Evolutionary conservation across 768 basidiomycete genomes (phyloP).

Genomic region (Mycena rosella): DNA sequence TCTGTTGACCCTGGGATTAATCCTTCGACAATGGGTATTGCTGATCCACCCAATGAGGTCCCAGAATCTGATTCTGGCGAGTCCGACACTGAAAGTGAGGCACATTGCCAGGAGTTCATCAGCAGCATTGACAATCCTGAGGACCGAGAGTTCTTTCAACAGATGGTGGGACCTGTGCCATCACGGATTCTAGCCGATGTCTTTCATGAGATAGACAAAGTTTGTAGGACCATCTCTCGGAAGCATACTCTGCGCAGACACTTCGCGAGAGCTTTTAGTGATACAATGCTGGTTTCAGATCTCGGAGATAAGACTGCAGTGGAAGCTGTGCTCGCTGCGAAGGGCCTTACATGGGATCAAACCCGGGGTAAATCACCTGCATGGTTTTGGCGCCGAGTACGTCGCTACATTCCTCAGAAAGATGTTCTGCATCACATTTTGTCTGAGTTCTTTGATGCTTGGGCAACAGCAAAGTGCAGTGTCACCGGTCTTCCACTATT

Average conservation of each 20-base stretch:
- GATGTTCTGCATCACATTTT: neutral
- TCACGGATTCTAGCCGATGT: slow-evolving; percentile 26
- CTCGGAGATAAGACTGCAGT: neutral
- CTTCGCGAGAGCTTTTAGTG: slow-evolving; percentile 31
- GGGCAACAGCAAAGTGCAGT: neutral
- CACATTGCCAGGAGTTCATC: too few relatives aligned
- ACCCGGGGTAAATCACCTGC: neutral
- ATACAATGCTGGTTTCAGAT: slow-evolving; percentile 23
- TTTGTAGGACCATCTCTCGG: too few relatives aligned
- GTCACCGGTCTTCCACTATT: neutral
- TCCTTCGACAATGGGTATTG: too few relatives aligned
- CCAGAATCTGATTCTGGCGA: too few relatives aligned
- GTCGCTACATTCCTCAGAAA: neutral
- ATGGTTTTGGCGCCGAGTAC: slow-evolving; percentile 11
- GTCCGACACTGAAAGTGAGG: too few relatives aligned
- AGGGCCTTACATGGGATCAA: slow-evolving; percentile 5
- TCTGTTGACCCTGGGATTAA: too few relatives aligned
- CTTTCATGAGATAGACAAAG: slow-evolving; percentile 29
- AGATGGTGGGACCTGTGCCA: too few relatives aligned
- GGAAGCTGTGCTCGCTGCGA: neutral
- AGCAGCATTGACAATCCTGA: too few relatives aligned
- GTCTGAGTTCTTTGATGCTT: neutral
- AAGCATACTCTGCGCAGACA: too few relatives aligned
- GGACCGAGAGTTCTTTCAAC: too few relatives aligned
- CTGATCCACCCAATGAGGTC: neutral